These are phyloP conservation scores for Floccularia luteovirens DNA, from an alignment of 768 basidiomycete species.

Conservation along the genomic window DNA sequence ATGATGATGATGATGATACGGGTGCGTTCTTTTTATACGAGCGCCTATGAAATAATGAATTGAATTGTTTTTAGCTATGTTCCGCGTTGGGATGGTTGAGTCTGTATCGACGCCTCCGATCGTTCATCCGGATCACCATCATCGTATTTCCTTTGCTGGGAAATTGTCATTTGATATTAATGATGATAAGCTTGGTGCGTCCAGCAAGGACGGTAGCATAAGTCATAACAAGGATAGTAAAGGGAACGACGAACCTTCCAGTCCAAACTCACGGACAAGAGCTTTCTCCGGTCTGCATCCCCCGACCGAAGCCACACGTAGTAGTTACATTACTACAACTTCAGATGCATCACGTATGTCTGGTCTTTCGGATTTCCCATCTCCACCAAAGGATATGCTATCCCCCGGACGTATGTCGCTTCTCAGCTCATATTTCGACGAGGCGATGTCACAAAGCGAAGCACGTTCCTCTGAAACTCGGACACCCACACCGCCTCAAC, in stretches of 20 bases:
- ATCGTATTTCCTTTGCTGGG: conserved; percentile 30
- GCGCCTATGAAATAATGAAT: conserved; percentile 1
- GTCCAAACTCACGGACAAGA: conserved; percentile 3
- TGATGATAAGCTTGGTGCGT: too few species aligned
- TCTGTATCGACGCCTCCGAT: conserved; percentile 42
- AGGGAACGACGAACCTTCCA: not conserved
- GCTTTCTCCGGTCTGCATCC: conserved; percentile 22
- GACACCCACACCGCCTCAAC: not conserved
- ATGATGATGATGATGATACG: conserved; percentile 35
- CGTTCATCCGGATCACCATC: conserved; percentile 21
- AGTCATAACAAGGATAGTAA: conserved; percentile 3
- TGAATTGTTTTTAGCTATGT: conserved; percentile 23
- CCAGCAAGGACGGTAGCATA: too few species aligned
- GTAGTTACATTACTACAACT: conserved; percentile 60
- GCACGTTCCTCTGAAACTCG: conserved; percentile 2
- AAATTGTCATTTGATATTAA: conserved; percentile 26
- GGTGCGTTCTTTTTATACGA: conserved; percentile 17
- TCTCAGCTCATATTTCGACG: conserved; percentile 36
- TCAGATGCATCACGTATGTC: conserved; percentile 61
- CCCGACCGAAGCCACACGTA: conserved; percentile 26
- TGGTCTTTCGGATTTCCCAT: conserved; percentile 64
- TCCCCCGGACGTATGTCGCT: conserved; percentile 28
- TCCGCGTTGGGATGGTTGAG: conserved; percentile 45
- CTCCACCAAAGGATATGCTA: conserved; percentile 34
- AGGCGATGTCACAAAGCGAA: conserved; percentile 13